phyloP scores from a whole-genome alignment of 2,329 filamentous ascomycete species.

The Ilyonectria sp. region DNA sequence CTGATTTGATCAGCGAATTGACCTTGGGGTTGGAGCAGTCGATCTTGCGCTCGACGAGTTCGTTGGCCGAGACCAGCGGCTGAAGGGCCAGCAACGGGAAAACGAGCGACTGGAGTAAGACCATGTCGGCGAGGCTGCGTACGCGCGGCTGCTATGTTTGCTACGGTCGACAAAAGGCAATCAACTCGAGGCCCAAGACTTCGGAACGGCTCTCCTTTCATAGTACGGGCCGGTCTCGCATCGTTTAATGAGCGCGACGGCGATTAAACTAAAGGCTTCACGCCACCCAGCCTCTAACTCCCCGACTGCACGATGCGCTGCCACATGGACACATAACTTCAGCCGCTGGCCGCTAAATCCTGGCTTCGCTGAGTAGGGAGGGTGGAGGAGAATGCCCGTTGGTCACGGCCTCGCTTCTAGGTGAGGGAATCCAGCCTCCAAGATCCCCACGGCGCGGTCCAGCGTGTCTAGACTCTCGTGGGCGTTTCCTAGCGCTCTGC shows the following conservation, averaged over 20 bases:
- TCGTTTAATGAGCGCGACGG: neutral
- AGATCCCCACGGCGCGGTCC: neutral
- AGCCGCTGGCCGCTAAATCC: neutral
- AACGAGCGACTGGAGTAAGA: conserved; percentile 14
- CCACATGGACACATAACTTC: neutral
- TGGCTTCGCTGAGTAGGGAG: neutral
- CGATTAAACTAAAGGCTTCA: neutral
- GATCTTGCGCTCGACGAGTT: conserved; percentile 1
- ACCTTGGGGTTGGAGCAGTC: conserved; percentile 13
- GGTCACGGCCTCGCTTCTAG: neutral
- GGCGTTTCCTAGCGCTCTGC: neutral
- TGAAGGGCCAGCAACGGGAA: neutral
- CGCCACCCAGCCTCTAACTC: neutral
- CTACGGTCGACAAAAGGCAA: neutral
- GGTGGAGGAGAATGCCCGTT: neutral
- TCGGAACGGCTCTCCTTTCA: neutral
- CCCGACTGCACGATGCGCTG: neutral
- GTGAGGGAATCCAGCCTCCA: neutral
- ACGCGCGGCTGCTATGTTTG: no score
- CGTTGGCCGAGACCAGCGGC: conserved; percentile 3
- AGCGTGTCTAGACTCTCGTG: neutral
- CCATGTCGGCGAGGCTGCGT: neutral
- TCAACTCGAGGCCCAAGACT: neutral
- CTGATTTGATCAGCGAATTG: conserved; percentile 11
- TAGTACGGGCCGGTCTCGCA: neutral